phyloP scores from a whole-genome alignment of 2,329 filamentous ascomycete genomes.

The Gyromitra esculenta region DNA sequence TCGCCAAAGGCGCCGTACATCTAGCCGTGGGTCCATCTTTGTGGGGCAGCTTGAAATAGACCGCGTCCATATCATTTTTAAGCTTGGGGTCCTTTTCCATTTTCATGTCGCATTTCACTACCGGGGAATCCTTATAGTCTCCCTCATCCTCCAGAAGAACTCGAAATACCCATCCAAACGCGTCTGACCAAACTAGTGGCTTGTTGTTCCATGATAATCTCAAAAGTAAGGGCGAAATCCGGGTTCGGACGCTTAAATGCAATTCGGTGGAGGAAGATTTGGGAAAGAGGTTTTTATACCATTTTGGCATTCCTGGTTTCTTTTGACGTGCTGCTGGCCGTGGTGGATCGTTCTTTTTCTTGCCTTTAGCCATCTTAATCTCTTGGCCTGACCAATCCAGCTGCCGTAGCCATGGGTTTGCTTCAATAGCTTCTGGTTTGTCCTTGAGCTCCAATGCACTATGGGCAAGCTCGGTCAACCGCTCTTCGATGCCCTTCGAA shows the following conservation, averaged over 20 bases:
- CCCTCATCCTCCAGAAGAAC: constrained; percentile 71
- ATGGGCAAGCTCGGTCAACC: constrained; percentile 77
- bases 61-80: constrained; percentile 71
- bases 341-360: constrained; percentile 83
- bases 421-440: constrained; percentile 65
- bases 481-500: constrained; percentile 78
- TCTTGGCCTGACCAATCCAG: constrained; percentile 96
- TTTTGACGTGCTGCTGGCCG: constrained; percentile 85
- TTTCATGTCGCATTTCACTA: constrained; percentile 80
- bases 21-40: constrained; percentile 89
- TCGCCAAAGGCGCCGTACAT: constrained; percentile 88
- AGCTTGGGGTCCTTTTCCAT: constrained; percentile 72
- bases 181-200: constrained; percentile 91
- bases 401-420: constrained; percentile 90
- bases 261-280: constrained; percentile 69
- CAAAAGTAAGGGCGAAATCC: constrained; percentile 85
- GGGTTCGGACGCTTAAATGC: constrained; percentile 82
- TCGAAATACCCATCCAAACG: constrained; percentile 90
- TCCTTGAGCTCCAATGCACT: constrained; percentile 68
- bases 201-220: constrained; percentile 88
- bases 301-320: constrained; percentile 90
- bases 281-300: constrained; percentile 91
- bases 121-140: constrained; percentile 75
- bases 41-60: constrained; percentile 94
- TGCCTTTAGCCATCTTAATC: constrained; percentile 87